Evolutionary conservation across 768 basidiomycete genomes (phyloP), one percentile per base, ranked within the genome.

Genomic region (Phaeotremella skinneri): DNA sequence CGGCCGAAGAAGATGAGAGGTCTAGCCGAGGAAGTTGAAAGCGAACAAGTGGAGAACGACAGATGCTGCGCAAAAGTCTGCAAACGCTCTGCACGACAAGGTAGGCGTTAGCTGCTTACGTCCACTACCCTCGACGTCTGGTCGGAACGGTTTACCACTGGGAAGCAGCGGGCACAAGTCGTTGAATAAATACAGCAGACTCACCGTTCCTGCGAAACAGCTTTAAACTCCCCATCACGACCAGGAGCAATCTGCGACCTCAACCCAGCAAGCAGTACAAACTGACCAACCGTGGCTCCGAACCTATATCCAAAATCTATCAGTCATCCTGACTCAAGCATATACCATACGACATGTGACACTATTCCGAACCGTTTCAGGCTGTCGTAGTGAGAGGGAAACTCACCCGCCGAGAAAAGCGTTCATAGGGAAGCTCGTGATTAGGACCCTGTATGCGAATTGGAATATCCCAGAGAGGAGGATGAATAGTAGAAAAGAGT

Each of bases 11-110:
- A 5, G 6, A 21, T 52, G 17, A 25, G 11, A 29, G 4, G 1
- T 34, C 79, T 77, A 98, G 76, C 94, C 96, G 14, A 99, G 83
- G 83, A 96, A 98, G 79, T 97, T 97, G 83, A 87, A 97, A 60
- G 96, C 93, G 76, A 98, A 99, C 81, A 97, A 92, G 78, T 99
- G 96, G 31, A 99, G 82, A 37, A 98, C 85, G 62, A 98, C 87
- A 2, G 91, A 93, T n/a, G 92, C 92, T 45, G 93, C 77, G 26
- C 88, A 89, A 72, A 97, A 99, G 73, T 99, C 96, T 45, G 90
- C 93, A 72, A 99, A 99, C 20, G 96, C 96, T 71, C 96, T 99
- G 68, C 45, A 13, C 7, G 26, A 2, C 4, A 30, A 27, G 23
- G 34, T 4, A 29, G 26, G 25, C 48, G 42, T 31, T 31, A 53